Evolutionary conservation across 2,329 filamentous ascomycete species (phyloP), one percentile per base, ranked within the genome.

Genomic region (Xylariaceae sp.): DNA sequence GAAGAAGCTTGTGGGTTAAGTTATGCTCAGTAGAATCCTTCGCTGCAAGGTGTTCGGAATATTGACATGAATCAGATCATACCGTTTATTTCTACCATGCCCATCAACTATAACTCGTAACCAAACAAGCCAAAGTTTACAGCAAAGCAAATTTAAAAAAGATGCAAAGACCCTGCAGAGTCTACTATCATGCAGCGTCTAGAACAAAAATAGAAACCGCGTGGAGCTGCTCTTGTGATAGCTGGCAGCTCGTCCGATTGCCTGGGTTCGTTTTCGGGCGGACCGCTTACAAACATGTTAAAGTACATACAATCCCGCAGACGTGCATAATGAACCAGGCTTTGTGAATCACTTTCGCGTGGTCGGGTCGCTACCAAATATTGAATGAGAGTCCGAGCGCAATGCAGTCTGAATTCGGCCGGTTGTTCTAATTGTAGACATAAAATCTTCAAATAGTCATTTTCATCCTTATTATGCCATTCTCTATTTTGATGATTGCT

Each of bases 51-150:
- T 20, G 20, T 30, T n/a, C 30, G 43, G 33, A 36, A 27, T 3
- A 15, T 40, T 23, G 20, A n/a, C n/a, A n/a, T n/a, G 15, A 29
- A 40, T 55, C 53, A 55, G 43, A 55, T 55, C 53, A 55, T 55
- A 9, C 20, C 8, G 21, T 32, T 47, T 32, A 26, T 41, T 40
- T 13, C 15, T 6, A n/a, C 15, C 16, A 37, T 24, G 26, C 35
- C 26, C 23, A 16, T 35, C 27, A 33, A 33, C 27, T 15, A n/a
- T 23, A 11, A 1, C 20, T 32, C 35, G 13, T 23, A n/a, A 13
- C 8, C 13, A 20, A 21, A 30, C 23, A 27, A 26, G 3, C 18
- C 9, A 9, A 21, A 5, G 26, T 20, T 13, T 15, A 33, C 15
- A 15, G 36, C 16, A 42, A 41, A 26, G 16, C 29, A 13, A 48